A percentile compares a stretch with the other conserved stretches of the same genome.
Evolutionary conservation across 192 early-diverging fungal genomes (phyloP).

Genomic region (Rhizophlyctis rosea): DNA sequence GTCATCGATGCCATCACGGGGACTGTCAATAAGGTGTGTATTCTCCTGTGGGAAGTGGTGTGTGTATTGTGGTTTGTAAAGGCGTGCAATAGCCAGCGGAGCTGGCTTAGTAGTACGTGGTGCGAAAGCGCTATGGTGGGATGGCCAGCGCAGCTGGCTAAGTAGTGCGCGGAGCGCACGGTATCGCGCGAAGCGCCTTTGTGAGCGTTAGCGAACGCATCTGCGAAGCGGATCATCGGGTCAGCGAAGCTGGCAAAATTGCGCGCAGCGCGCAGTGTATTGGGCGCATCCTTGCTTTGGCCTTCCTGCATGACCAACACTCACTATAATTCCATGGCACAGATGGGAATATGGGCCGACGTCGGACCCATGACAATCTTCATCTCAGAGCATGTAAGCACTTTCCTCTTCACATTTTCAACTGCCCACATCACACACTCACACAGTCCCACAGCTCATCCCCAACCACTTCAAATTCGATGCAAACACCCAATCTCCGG

Average conservation of each 20-base stretch:
- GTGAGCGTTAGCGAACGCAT: not conserved
- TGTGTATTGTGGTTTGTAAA: slow-evolving; percentile 3
- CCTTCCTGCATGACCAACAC: not conserved
- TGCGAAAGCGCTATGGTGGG: too few relatives aligned
- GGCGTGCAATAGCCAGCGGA: slow-evolving; percentile 5
- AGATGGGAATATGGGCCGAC: slow-evolving; percentile 94
- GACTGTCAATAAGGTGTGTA: slow-evolving; percentile 77
- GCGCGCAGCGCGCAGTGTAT: not conserved
- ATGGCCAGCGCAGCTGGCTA: too few relatives aligned
- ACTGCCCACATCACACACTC: not conserved
- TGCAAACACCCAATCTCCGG: slow-evolving; percentile 79
- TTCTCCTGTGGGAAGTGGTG: not conserved
- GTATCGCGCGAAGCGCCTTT: too few relatives aligned
- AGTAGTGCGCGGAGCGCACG: too few relatives aligned
- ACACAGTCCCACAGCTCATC: slow-evolving; percentile 58
- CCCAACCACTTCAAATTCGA: slow-evolving; percentile 89
- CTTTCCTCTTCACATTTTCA: slow-evolving; percentile 2
- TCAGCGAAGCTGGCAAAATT: not conserved
- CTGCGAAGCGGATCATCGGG: not conserved
- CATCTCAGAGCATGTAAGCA: slow-evolving; percentile 16
- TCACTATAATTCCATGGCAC: not conserved
- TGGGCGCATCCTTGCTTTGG: not conserved
- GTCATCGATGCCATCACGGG: slow-evolving; percentile 87
- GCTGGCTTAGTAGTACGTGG: too few relatives aligned
- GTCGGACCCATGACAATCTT: slow-evolving; percentile 68